Evolutionary conservation across 1,284 basidiomycete species (phyloP), one percentile per base, ranked within the genome.

Genomic region (Tilletiaria anomala): DNA sequence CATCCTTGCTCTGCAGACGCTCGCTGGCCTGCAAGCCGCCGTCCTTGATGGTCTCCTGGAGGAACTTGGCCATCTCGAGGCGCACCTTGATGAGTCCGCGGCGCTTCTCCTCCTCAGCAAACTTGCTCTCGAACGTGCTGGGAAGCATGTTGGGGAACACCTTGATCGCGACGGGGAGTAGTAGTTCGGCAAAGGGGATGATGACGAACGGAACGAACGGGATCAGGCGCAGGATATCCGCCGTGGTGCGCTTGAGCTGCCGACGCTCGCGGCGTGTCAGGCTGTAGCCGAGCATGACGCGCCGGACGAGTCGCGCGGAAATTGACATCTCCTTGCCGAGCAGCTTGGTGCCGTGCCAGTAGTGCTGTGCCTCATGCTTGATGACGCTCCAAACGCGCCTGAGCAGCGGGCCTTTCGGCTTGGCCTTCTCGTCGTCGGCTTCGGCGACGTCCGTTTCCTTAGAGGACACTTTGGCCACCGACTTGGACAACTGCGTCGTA

Each of bases 81-180:
- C 91, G 77, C 17, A 94, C 85, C 56, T 89, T 82, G 38, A 97
- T 78, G 2, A 96, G 74, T 67, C 94, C 94, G 52, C 91, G 79
- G 60, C 93, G 79, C 70, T 99, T 97, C 70, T 97, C 91, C 66
- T 94, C 87, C 39, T 34, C 23, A 8, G 61, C 59, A 40, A 83
- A 93, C 69, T 94, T 91, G 73, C 94, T 89, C 68, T 96, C 88
- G 50, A 99, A 99, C 0, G 91, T 99, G 1, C 85, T 89, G 0
- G 91, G 93, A 4, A 97, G 77, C 87, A 97, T 96, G 70, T 87
- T 96, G 19, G 91, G 91, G 77, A 99, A 99, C 38, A 99, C 71
- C 69, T 91, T 93, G 56, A 99, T 76, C 0, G 88, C 88, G 24
- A 97, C 84, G 2, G 93, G 91, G 1, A 99, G 76, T n/a, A 99